phyloP scores from a whole-genome alignment of 2,329 filamentous ascomycete genomes.

The Clathrospora elynae region DNA sequence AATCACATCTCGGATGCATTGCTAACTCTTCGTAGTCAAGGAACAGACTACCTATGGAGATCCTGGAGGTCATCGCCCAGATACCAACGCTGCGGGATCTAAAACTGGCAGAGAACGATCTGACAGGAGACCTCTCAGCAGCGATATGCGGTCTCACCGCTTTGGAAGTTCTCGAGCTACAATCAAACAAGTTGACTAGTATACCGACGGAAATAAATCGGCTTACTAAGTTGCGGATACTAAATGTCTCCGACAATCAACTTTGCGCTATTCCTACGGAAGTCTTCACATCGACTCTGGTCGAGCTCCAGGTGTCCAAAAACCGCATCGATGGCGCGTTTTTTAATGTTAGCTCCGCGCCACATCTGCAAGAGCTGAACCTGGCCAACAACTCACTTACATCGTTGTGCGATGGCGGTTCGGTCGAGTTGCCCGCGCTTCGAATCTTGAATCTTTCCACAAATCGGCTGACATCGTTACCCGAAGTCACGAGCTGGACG shows the following conservation, averaged over 20 bases:
- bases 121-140: slow-evolving; percentile 57
- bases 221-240: slow-evolving; percentile 70
- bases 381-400: slow-evolving; percentile 76
- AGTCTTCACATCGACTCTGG: slow-evolving; percentile 67
- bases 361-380: slow-evolving; percentile 74
- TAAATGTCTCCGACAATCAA: slow-evolving; percentile 82
- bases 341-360: slow-evolving; percentile 65
- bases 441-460: slow-evolving; percentile 76
- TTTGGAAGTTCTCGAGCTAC: slow-evolving; percentile 81
- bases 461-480: slow-evolving; percentile 76
- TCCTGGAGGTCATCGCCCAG: slow-evolving; percentile 74
- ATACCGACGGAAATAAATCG: slow-evolving; percentile 71
- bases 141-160: slow-evolving; percentile 67
- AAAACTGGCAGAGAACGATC: slow-evolving; percentile 64
- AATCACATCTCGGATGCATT: background rate
- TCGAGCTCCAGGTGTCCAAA: slow-evolving; percentile 74
- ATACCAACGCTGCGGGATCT: slow-evolving; percentile 76
- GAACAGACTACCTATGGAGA: slow-evolving; percentile 76
- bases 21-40: slow-evolving; percentile 63
- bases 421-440: slow-evolving; percentile 70
- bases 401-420: slow-evolving; percentile 54
- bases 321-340: slow-evolving; percentile 77
- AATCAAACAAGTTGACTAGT: slow-evolving; percentile 75
- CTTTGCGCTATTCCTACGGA: slow-evolving; percentile 74
- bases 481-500: slow-evolving; percentile 74